Percentiles rank a stretch among this genome's conserved stretches.
Evolutionary conservation across 2,329 filamentous ascomycete species (phyloP).

Genomic region (Corinectria fuckeliana): DNA sequence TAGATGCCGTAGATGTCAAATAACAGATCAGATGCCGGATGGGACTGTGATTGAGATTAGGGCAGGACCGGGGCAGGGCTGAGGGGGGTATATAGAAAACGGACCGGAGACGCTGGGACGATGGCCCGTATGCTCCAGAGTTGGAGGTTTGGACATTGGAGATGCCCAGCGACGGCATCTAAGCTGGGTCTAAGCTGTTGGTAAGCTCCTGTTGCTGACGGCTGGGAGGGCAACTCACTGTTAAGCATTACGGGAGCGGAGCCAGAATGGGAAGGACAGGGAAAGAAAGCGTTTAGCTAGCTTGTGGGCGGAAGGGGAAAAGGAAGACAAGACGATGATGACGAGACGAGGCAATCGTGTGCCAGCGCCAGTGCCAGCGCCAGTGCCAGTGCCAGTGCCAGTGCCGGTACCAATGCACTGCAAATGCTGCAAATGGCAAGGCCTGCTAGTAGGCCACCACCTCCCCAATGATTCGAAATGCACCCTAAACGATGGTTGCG

Average conservation of each 20-base stretch:
- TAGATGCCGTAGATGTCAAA: neutral
- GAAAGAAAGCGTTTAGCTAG: slow-evolving; percentile 1
- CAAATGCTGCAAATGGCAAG: no score
- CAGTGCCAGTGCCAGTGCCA: neutral
- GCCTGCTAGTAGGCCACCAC: no score
- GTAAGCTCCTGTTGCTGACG: slow-evolving; percentile 36
- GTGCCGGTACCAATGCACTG: neutral
- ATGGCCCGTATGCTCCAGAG: slow-evolving; percentile 8
- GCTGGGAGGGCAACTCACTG: slow-evolving; percentile 24
- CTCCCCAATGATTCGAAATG: neutral
- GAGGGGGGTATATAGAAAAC: neutral
- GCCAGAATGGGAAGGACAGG: slow-evolving; percentile 8
- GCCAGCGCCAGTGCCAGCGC: neutral
- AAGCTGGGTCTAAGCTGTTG: slow-evolving; percentile 33
- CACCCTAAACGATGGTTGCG: slow-evolving; percentile 14
- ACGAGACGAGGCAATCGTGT: neutral
- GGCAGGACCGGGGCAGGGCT: neutral
- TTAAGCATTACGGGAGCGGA: slow-evolving; percentile 23
- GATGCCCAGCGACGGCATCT: slow-evolving; percentile 25
- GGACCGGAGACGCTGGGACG: slow-evolving; percentile 1
- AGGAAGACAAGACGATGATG: slow-evolving; percentile 4
- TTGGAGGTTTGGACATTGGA: neutral
- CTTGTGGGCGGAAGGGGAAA: slow-evolving; percentile 2
- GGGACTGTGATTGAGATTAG: neutral
- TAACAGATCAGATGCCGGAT: neutral